Base-by-base conservation (phyloP, 2,329 filamentous ascomycete genomes). In the Aspergillus hortae region DNA sequence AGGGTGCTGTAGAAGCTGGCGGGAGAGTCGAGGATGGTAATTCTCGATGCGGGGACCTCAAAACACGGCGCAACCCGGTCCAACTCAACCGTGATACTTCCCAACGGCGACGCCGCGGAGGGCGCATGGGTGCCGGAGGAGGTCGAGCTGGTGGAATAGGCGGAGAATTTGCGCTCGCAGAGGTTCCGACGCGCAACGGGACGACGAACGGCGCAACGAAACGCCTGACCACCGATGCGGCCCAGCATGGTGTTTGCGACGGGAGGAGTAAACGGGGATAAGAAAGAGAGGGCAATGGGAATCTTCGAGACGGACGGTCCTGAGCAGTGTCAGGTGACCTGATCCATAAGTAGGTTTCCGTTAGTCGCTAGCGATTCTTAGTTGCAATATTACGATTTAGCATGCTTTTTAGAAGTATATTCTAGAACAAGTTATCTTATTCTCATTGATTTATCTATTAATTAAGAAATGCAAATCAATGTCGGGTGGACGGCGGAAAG, bases 11-110 rank as follows among this genome's bases (percentile, higher is more conserved):
- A 99, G 68, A 99, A 99, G 48, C 92, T 89, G n/a, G 82, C 74
- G 0, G 94, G 94, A 2, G 88, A 87, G 61, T 85, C 81, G 11
- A 99, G 72, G 17, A 99, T 87, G 10, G 81, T 79, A 46, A 99
- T 88, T 53, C 92, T 84, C 4, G 89, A 89, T 1, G 90, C 89
- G 23, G 85, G 77, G 23, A 99, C 79, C 67, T 92, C 89, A 62
- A 99, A 96, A 42, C 89, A 87, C n/a, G 94, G 94, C 3, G 92
- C 88, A 58, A 97, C 84, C 61, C 82, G 87, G 70, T 99, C 94
- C 55, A 99, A 76, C 70, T 99, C 92, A 41, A 78, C 77, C 11
- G 83, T 86, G 49, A 89, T 79, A 12, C 77, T 77, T 14, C 80
- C 83, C 45, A 88, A 71, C 72, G 67, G 82, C 36, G 71, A 73